Base-by-base conservation (phyloP, 768 basidiomycete species). In the Neoboletus magnificus region DNA sequence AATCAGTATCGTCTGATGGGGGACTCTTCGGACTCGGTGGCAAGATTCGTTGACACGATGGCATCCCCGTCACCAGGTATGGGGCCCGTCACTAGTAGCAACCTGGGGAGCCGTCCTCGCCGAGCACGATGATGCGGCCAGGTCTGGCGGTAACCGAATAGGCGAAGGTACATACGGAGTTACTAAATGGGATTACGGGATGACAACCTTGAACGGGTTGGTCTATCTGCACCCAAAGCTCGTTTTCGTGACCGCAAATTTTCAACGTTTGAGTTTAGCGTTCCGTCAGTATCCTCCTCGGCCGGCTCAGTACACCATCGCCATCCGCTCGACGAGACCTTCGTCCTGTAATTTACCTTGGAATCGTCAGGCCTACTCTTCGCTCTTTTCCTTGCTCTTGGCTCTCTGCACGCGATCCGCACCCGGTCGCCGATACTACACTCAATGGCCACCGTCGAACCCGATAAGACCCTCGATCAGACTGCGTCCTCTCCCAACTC, bases 161-260 rank as follows among this genome's bases (percentile, higher is more conserved):
- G 57, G 60, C 58, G 64, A 67, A 15, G 32, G 25, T 40, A 13
- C 39, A 36, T 32, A 57, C 50, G 22, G 42, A 37, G 25, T 66
- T 66, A 57, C 62, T 35, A 65, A 70, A 64, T 54, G 54, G 58
- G 56, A 59, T 70, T 69, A 68, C 67, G 68, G 55, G 45, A 70
- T 45, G 39, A 36, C 33, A 37, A 48, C 50, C 44, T 52, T 22
- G 36, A 55, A 59, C 51, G 22, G 41, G 49, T 13, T n/a, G 51
- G 50, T 37, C 51, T 56, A 67, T 63, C 67, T 58, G 50, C 61
- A 58, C 58, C 52, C 68, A 60, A 60, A 49, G 45, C 55, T 61
- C 58, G 47, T 58, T 47, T 51, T 66, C 47, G 46, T n/a, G 33
- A 33, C 57, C 39, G 47, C 68, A 68, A 68, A 64, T 60, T 70